phyloP scores from a whole-genome alignment of 1,284 basidiomycete genomes.

The Melampsora americana region DNA sequence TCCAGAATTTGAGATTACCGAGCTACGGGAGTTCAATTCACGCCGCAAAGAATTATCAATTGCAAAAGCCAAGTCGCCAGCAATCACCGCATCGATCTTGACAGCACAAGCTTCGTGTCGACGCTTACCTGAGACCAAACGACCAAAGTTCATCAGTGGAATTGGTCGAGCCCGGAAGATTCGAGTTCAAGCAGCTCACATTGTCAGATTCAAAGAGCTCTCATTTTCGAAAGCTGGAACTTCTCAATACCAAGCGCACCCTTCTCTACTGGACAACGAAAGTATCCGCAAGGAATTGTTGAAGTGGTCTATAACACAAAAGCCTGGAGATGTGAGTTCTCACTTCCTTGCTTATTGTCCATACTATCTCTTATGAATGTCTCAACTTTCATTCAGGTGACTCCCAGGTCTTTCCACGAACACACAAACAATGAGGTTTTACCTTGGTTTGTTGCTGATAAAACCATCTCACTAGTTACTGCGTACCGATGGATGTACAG shows the following conservation, averaged over 20 bases:
- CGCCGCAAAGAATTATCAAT: slow-evolving; percentile 2
- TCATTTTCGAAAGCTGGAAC: background rate
- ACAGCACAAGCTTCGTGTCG: slow-evolving; percentile 19
- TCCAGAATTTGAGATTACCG: background rate
- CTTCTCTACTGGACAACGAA: slow-evolving; percentile 13
- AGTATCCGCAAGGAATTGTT: background rate
- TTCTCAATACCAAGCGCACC: background rate
- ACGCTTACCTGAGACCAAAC: background rate
- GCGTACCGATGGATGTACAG: slow-evolving; percentile 12
- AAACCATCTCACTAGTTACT: slow-evolving; percentile 1
- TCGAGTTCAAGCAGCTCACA: slow-evolving; percentile 10
- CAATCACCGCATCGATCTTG: slow-evolving; percentile 14
- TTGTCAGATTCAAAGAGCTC: background rate
- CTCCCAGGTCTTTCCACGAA: slow-evolving; percentile 3
- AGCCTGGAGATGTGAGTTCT: slow-evolving; percentile 18
- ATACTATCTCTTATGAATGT: background rate
- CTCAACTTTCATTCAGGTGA: background rate
- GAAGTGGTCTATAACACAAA: slow-evolving; percentile 13
- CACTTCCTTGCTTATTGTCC: background rate
- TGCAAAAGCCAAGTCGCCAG: background rate
- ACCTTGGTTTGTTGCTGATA: background rate
- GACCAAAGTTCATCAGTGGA: background rate
- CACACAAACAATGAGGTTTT: slow-evolving; percentile 6
- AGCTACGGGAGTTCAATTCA: slow-evolving; percentile 19
- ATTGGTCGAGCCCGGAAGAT: slow-evolving; percentile 16